These are phyloP conservation scores for Cokeromyces recurvatus DNA, from an alignment of 371 early-diverging fungal genomes.

Conservation along the genomic window DNA sequence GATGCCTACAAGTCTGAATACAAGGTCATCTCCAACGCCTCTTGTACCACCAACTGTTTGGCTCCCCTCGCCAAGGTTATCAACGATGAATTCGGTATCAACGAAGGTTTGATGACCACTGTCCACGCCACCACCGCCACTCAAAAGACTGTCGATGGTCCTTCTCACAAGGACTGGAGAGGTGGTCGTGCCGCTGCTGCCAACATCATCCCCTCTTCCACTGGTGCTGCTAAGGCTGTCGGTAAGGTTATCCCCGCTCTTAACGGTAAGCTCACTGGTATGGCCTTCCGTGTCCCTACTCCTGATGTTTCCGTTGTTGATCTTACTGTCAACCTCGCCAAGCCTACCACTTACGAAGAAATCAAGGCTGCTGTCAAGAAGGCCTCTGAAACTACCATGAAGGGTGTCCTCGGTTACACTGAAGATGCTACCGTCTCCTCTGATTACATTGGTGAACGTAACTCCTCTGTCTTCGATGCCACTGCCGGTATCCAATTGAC, in stretches of 20 bases:
- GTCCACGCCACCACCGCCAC: slow-evolving; percentile 99
- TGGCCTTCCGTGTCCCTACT: slow-evolving; percentile 98
- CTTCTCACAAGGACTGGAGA: slow-evolving; percentile 97
- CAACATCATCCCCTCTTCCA: slow-evolving; percentile 99
- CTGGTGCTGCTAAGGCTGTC: slow-evolving; percentile 99
- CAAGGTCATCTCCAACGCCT: slow-evolving; percentile 96
- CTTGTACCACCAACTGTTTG: slow-evolving; percentile 99
- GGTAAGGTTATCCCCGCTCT: slow-evolving; percentile 97
- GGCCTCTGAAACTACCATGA: slow-evolving; percentile 74
- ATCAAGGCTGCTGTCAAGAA: slow-evolving; percentile 85
- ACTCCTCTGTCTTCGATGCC: slow-evolving; percentile 95
- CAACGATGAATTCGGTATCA: slow-evolving; percentile 90
- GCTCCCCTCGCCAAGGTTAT: slow-evolving; percentile 99
- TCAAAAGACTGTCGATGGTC: slow-evolving; percentile 99
- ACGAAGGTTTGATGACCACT: slow-evolving; percentile 93
- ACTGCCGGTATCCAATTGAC: slow-evolving; percentile 96
- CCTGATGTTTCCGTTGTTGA: slow-evolving; percentile 99
- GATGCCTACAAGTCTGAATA: slow-evolving; percentile 82
- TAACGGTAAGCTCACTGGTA: slow-evolving; percentile 97
- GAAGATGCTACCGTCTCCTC: slow-evolving; percentile 96
- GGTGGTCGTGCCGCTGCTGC: slow-evolving; percentile 93
- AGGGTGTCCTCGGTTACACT: slow-evolving; percentile 96
- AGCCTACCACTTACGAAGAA: slow-evolving; percentile 86
- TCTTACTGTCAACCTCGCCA: slow-evolving; percentile 89
- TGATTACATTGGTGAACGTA: slow-evolving; percentile 92